phyloP scores from a whole-genome alignment of 2,329 filamentous ascomycete species.

The Aspergillus sp. region DNA sequence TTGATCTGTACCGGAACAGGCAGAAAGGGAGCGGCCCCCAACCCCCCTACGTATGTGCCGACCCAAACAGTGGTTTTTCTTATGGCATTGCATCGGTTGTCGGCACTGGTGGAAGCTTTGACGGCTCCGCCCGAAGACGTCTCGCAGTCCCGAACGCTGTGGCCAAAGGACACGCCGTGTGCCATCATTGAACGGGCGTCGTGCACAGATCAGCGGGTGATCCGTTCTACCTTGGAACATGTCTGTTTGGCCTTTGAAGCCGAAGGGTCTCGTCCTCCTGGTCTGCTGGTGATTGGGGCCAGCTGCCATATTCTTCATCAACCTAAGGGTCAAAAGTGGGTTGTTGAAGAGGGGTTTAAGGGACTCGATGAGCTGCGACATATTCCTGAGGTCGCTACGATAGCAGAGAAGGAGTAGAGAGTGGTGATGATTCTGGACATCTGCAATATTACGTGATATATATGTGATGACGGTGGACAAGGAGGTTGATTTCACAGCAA shows the following conservation, averaged over 20 bases:
- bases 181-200: constrained; percentile 92
- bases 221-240: constrained; percentile 77
- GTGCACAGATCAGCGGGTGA: constrained; percentile 90
- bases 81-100: constrained; percentile 89
- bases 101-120: constrained; percentile 70
- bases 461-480: neutral
- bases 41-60: constrained; percentile 74
- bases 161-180: constrained; percentile 79
- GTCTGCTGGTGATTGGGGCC: constrained; percentile 78
- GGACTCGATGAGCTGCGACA: constrained; percentile 61
- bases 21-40: constrained; percentile 77
- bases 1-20: constrained; percentile 96
- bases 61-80: constrained; percentile 87
- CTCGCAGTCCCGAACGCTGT: constrained; percentile 41
- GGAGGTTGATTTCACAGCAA: neutral
- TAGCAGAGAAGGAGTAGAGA: neutral
- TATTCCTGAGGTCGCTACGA: neutral
- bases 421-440: neutral
- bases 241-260: constrained; percentile 82
- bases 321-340: constrained; percentile 66
- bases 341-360: constrained; percentile 82
- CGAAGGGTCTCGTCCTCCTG: constrained; percentile 85
- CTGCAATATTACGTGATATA: neutral
- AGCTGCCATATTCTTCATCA: constrained; percentile 77
- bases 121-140: constrained; percentile 40